Base-by-base conservation (phyloP, 148 eudicot species). In the Chenopodium suecicum region DNA sequence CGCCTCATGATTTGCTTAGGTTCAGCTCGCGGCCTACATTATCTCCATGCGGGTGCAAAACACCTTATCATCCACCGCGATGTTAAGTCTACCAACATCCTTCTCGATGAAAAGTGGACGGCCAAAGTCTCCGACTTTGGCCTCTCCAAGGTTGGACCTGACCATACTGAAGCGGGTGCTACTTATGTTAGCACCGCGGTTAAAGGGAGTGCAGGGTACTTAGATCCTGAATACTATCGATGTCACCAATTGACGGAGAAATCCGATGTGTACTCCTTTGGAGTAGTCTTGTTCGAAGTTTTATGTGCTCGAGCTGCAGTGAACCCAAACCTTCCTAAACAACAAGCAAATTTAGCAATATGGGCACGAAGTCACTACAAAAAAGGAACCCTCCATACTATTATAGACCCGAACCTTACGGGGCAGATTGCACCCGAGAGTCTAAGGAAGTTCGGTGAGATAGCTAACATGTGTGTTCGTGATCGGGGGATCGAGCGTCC, bases 211-310 rank as follows among this genome's bases (percentile, higher is more conserved):
- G 9, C 85, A 14, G 91, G 91, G 54, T 89, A 89, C 37, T 66
- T 89, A 4, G 93, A 89, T 70, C 91, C 93, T 0, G 88, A 90
- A 71, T 90, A 90, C 60, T 87, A 78, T 44, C 62, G 73, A 50
- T 68, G 80, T 4, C 87, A 82, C 20, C 88, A 82, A 56, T 34
- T 91, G 34, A 91, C 90, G 0, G 86, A 78, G 37, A 90, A 87
- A 23, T 90, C 91, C 0, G 91, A 89, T 22, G 89, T 89, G 16
- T 90, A 86, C 65, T 89, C 91, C 0, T 91, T 89, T 16, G 91
- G 91, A 3, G 91, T 91, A 29, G 89, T 91, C 41, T 41, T 91
- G 31, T 82, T 89, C 29, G 93, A 91, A 52, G 90, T 87, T n/a
- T 74, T 90, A 25, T 90, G 91, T 65, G 89, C 79, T 7, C 86